These are phyloP conservation scores for Colletotrichum shisoi DNA, from an alignment of 2,329 filamentous ascomycete genomes.

Conservation along the genomic window DNA sequence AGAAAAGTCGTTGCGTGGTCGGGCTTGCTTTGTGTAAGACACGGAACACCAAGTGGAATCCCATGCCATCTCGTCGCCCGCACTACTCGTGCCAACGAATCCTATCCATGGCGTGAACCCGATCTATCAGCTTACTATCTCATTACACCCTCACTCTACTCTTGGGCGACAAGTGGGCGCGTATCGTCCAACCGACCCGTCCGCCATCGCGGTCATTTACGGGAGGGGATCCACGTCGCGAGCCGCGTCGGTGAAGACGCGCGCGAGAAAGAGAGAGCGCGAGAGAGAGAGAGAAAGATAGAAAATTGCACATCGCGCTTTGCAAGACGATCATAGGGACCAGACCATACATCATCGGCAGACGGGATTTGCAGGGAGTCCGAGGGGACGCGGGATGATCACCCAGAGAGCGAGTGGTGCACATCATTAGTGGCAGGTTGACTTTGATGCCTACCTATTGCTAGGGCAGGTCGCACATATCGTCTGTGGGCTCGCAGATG, in stretches of 20 bases:
- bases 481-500: neutral
- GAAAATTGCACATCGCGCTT: neutral
- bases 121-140: neutral
- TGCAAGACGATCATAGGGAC: neutral
- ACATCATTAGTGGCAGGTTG: too few species aligned
- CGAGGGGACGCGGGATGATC: neutral
- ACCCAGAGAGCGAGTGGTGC: neutral
- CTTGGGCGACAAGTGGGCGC: neutral
- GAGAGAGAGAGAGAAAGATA: neutral
- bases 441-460: neutral
- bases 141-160: neutral
- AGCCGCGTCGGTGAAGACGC: slow-evolving; percentile 2
- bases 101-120: neutral
- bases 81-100: slow-evolving; percentile 9
- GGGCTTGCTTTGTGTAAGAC: slow-evolving; percentile 4
- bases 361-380: slow-evolving; percentile 1
- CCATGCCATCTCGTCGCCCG: neutral
- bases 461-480: neutral
- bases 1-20: neutral
- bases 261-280: neutral
- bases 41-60: slow-evolving; percentile 3
- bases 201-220: neutral
- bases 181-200: neutral
- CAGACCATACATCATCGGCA: neutral
- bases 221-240: neutral